Percentiles rank a stretch among this genome's conserved stretches.
These are phyloP conservation scores for Trypanosomatidae sp. DNA, from an alignment of 208 protist species.

Conservation along the genomic window DNA sequence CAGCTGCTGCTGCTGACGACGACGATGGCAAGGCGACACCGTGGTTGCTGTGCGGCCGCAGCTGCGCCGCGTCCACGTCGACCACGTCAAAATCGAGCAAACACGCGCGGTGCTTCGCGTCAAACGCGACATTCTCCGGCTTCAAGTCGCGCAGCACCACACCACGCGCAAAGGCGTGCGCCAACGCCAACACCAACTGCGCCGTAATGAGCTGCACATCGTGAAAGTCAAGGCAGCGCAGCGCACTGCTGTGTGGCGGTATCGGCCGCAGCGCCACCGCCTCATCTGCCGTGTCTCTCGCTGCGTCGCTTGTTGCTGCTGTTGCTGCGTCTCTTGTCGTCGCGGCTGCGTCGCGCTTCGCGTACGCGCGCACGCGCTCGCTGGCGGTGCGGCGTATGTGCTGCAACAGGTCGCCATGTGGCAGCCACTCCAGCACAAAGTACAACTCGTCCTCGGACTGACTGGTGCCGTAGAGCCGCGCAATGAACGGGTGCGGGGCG, in stretches of 20 bases:
- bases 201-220: slow-evolving; percentile 79
- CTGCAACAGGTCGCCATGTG: slow-evolving; percentile 88
- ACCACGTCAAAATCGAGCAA: slow-evolving; percentile 86
- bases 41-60: slow-evolving; percentile 27
- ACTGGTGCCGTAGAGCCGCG: slow-evolving; percentile 70
- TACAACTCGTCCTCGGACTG: slow-evolving; percentile 87
- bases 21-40: slow-evolving; percentile 18
- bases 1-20: neutral
- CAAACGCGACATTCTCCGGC: slow-evolving; percentile 83
- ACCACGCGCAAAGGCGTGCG: slow-evolving; percentile 29
- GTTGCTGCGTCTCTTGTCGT: neutral
- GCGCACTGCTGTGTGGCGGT: slow-evolving; percentile 6
- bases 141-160: slow-evolving; percentile 84
- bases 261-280: slow-evolving; percentile 4
- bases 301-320: neutral
- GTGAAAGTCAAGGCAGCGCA: slow-evolving; percentile 61
- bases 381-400: slow-evolving; percentile 42
- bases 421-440: slow-evolving; percentile 89
- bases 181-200: slow-evolving; percentile 55
- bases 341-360: neutral
- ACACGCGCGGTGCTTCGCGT: slow-evolving; percentile 60
- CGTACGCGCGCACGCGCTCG: slow-evolving; percentile 19
- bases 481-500: slow-evolving; percentile 61
- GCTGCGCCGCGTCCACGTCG: slow-evolving; percentile 17
- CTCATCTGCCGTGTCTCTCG: neutral